Evolutionary conservation across 805 yeast species (phyloP).

Genomic region (Tetrapisispora fleetii): DNA sequence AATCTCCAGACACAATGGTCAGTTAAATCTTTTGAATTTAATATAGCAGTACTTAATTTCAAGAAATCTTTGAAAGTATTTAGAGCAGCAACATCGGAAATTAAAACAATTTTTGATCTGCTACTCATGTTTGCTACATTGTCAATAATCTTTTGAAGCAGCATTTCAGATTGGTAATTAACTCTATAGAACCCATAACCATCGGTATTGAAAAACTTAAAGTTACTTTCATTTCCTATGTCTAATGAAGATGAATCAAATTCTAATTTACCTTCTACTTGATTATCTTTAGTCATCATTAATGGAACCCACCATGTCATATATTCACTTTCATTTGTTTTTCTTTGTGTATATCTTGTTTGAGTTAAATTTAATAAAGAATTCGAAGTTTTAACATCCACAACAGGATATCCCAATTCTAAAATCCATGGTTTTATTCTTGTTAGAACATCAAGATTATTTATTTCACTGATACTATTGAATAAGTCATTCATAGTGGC

Average conservation of each 20-base stretch:
- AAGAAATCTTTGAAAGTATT: slow-evolving; percentile 34
- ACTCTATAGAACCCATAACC: slow-evolving; percentile 47
- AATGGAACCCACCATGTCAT: slow-evolving; percentile 49
- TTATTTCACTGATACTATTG: slow-evolving; percentile 52
- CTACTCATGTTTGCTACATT: slow-evolving; percentile 33
- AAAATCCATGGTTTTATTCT: slow-evolving; percentile 51
- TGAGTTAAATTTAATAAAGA: slow-evolving; percentile 5
- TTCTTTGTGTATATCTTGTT: slow-evolving; percentile 5
- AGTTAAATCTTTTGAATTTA: slow-evolving; percentile 4
- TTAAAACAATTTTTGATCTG: slow-evolving; percentile 43
- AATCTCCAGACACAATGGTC: slow-evolving; percentile 35
- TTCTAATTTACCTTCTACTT: slow-evolving; percentile 1
- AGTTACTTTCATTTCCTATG: neutral
- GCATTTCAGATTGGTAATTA: slow-evolving; percentile 36
- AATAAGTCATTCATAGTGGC: slow-evolving; percentile 65
- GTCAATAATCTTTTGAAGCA: slow-evolving; percentile 33
- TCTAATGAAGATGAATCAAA: neutral
- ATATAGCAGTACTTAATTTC: slow-evolving; percentile 4
- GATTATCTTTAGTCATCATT: slow-evolving; percentile 12
- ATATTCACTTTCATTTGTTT: neutral
- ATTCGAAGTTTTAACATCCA: slow-evolving; percentile 38
- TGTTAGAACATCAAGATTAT: slow-evolving; percentile 40
- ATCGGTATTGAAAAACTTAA: slow-evolving; percentile 40
- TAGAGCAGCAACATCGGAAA: slow-evolving; percentile 46
- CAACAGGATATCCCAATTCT: slow-evolving; percentile 63